Conservation (phyloP, 495 filamentous ascomycete genomes). For the Lasiosphaeria hispida region DNA sequence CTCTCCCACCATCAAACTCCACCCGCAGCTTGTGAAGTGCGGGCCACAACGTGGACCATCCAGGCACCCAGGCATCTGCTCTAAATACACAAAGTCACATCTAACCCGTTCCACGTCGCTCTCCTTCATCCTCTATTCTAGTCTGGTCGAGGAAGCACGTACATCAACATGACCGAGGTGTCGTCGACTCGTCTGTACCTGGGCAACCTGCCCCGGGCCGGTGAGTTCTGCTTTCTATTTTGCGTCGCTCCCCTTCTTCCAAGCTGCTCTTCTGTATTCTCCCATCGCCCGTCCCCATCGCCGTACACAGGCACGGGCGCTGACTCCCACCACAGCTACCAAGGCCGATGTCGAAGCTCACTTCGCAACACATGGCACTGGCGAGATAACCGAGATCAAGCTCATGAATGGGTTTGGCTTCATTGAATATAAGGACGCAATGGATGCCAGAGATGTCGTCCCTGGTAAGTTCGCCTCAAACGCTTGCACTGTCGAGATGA, state of each 20-base stretch:
- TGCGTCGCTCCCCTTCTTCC: neutral
- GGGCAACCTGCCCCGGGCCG: conserved; percentile 94
- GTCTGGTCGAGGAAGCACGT: conserved; percentile 5
- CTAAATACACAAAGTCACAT: neutral
- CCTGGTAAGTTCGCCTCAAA: conserved; percentile 64
- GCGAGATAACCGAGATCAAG: conserved; percentile 98
- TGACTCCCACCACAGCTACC: conserved; percentile 61
- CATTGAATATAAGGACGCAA: conserved; percentile 96
- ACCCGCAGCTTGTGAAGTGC: neutral
- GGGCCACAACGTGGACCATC: conserved; percentile 1
- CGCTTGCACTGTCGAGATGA: conserved; percentile 2
- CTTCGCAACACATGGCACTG: conserved; percentile 91
- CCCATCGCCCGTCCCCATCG: neutral
- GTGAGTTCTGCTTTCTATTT: conserved; percentile 55
- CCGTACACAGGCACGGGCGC: conserved; percentile 5
- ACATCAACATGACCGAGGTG: conserved; percentile 64
- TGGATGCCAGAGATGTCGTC: conserved; percentile 96
- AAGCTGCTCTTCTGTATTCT: neutral
- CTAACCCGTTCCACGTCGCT: neutral
- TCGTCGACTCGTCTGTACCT: conserved; percentile 93
- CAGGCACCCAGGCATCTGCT: neutral
- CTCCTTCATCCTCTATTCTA: conserved; percentile 1
- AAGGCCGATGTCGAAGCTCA: conserved; percentile 96
- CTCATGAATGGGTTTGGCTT: conserved; percentile 99
- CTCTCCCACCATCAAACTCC: neutral